Base-by-base conservation (phyloP, 1,284 basidiomycete species). In the Inonotus hispidus region DNA sequence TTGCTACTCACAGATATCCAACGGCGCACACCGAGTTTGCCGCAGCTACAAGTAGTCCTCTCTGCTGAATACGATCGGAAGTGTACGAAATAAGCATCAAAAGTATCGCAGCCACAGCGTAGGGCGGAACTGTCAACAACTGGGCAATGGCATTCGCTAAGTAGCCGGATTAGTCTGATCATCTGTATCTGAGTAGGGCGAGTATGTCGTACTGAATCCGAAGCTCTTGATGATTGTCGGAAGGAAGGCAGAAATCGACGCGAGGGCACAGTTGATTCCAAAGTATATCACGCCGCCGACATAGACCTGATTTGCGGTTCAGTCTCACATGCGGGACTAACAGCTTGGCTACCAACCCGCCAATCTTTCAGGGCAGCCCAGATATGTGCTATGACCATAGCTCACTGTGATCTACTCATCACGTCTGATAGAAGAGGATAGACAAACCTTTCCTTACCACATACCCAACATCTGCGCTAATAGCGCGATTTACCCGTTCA, bases 141-240 rank as follows among this genome's bases (percentile, higher is more conserved):
- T 90, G 87, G 0, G 87, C 84, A 19, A 76, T 68, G 0, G 82
- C 83, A 56, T 77, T 71, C 19, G 77, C 82, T 83, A 61, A 11
- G 27, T 27, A 38, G 49, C 53, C 38, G 49, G 16, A 13, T 46
- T 25, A 16, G 52, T 59, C 19, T 3, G 55, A 2, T n/a, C 6
- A 52, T 35, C 62, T 19, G 60, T 56, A 21, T 45, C 14, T 4
- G 25, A 23, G 16, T 13, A 27, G 37, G 56, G 8, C 35, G 16
- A 16, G 54, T n/a, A n/a, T n/a, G 23, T 13, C 73, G 41, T 65
- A 81, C 82, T 81, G 68, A 79, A 82, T 14, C 84, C 87, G 66
- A 91, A 83, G 0, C 85, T 88, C 56, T 79, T 81, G 64, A 93
- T 84, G 67, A 93, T 92, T 0, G 92, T 94, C 0, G 92, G 92